Evolutionary conservation across 257 asterid genomes (phyloP).

Genomic region (Nicotiana paniculata): DNA sequence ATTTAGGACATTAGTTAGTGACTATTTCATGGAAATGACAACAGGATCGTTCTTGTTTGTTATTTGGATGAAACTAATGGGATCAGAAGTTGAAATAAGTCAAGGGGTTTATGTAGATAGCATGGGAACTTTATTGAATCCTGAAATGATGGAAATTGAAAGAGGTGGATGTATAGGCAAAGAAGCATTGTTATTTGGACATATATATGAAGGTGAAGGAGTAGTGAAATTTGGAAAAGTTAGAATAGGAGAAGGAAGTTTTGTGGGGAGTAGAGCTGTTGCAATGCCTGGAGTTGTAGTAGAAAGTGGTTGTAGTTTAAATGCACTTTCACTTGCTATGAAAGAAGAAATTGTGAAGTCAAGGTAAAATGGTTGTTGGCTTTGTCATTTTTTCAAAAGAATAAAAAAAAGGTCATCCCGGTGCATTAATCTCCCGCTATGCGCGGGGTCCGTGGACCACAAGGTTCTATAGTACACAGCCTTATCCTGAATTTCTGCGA

Average conservation of each 20-base stretch:
- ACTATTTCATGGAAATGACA: slow-evolving; percentile 61
- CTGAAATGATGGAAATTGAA: slow-evolving; percentile 79
- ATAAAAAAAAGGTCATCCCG: too few species aligned
- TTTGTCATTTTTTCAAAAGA: neutral
- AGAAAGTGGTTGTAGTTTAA: slow-evolving; percentile 51
- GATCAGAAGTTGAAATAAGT: slow-evolving; percentile 44
- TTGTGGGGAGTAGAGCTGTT: slow-evolving; percentile 70
- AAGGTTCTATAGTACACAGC: too few species aligned
- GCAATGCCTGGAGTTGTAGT: slow-evolving; percentile 87
- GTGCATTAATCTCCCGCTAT: too few species aligned
- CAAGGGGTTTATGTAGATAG: slow-evolving; percentile 76
- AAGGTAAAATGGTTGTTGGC: slow-evolving; percentile 14
- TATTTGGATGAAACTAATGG: slow-evolving; percentile 77
- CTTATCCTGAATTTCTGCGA: too few species aligned
- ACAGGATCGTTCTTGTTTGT: slow-evolving; percentile 56
- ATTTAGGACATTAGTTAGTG: slow-evolving; percentile 58
- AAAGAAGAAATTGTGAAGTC: slow-evolving; percentile 58
- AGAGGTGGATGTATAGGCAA: slow-evolving; percentile 61
- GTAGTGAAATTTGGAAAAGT: slow-evolving; percentile 74
- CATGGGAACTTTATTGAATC: slow-evolving; percentile 72
- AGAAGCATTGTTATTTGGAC: slow-evolving; percentile 77
- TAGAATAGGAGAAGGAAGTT: slow-evolving; percentile 61
- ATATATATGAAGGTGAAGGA: slow-evolving; percentile 78
- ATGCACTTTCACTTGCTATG: slow-evolving; percentile 79
- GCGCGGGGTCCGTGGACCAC: too few species aligned